Evolutionary conservation across 2,329 filamentous ascomycete genomes (phyloP), one percentile per base, ranked within the genome.

Genomic region (Calonectria fujianensis): DNA sequence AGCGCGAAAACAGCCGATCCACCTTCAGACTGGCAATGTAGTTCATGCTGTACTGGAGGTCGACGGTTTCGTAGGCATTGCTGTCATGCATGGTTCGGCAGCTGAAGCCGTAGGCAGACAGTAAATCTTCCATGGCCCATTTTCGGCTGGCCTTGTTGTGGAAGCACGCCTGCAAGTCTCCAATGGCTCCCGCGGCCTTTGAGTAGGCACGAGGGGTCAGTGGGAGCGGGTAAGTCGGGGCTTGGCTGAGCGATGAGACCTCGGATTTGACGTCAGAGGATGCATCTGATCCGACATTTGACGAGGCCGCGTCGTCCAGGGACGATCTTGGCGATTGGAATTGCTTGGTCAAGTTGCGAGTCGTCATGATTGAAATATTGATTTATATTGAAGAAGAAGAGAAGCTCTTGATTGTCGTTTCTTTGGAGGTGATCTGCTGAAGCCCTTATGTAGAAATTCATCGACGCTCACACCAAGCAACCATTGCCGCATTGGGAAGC

Each of bases 91-190:
- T 11, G n/a, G n/a, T 61, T 41, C 24, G 57, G n/a, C 16, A 39
- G 20, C 37, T 39, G 32, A 39, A 61, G 5, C 57, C 57, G 11
- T 61, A 61, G 7, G 57, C 57, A 27, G 57, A 61, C 35, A 61
- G 2, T 14, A 61, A 41, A 35, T 61, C 57, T 20, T 61, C 57
- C 14, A 61, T 29, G 2, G 57, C 57, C 57, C 57, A 61, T 29
- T 39, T 61, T 41, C 57, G 35, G n/a, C 57, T 61, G 57, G 57
- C 57, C 13, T 61, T 61, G 57, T 61, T 61, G 57, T 61, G 57
- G 57, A 61, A 61, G 35, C 57, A 39, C 20, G 57, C 8, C 57
- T 61, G 57, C 57, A 61, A 20, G 31, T 61, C 57, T 37, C 57
- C 57, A 29, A 61, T 61, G n/a, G 57, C 57, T n/a, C 37, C 57